Evolutionary conservation across 305 asterid species (phyloP).

Genomic region (Petunia hybrid): DNA sequence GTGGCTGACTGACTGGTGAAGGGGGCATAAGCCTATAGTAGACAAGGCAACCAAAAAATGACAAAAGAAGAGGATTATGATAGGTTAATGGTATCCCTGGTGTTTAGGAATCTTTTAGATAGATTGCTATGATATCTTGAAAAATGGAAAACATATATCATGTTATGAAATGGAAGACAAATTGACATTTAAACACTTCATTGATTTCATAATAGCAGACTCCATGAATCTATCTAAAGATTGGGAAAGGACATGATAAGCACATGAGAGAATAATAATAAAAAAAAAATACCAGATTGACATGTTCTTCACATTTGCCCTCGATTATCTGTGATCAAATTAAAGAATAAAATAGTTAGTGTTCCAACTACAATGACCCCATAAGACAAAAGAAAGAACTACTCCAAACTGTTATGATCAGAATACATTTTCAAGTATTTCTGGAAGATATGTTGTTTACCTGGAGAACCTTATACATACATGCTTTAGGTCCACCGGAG

Average conservation of each 20-base stretch:
- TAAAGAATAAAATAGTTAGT: conserved; percentile 30
- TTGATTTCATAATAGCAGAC: neutral
- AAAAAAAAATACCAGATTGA: conserved; percentile 57
- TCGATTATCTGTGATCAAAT: conserved; percentile 77
- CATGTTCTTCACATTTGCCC: conserved; percentile 65
- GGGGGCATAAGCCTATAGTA: neutral
- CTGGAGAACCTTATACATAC: conserved; percentile 95
- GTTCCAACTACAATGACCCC: conserved; percentile 20
- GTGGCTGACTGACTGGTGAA: neutral
- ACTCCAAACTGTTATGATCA: conserved; percentile 13
- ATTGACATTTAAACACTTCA: neutral
- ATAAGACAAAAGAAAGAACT: neutral
- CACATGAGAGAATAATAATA: conserved; percentile 28
- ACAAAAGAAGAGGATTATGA: neutral
- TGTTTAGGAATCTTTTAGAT: conserved; percentile 5
- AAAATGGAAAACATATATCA: conserved; percentile 5
- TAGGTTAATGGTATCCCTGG: neutral
- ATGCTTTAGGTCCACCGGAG: conserved; percentile 95
- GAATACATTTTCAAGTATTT: neutral
- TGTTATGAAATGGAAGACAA: neutral
- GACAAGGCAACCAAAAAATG: neutral
- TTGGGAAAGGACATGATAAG: neutral
- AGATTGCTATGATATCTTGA: neutral
- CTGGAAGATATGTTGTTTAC: conserved; percentile 45
- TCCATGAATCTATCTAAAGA: neutral